Base-by-base conservation (phyloP, 148 eudicot genomes). In the Amaranthus cruentus region DNA sequence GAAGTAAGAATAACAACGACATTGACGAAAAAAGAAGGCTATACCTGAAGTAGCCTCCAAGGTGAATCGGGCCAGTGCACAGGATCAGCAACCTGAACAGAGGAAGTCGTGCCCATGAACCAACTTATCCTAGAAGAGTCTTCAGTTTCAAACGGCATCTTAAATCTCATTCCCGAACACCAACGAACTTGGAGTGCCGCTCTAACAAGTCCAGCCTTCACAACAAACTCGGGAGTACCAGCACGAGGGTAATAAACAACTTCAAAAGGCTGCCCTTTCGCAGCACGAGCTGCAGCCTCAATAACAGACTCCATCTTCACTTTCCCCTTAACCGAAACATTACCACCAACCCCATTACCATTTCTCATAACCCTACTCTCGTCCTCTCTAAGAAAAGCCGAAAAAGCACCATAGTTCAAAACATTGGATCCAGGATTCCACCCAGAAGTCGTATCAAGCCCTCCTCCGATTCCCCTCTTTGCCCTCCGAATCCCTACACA, bases 21-120 rank as follows among this genome's bases (percentile, higher is more conserved):
- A 73, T 12, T 53, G 7, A 52, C 15, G 48, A 8, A 21, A 14
- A 42, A 28, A 59, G 76, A 68, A 11, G 66, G 11, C 9, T 11
- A 65, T 82, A 93, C 98, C 96, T 89, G 92, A 60, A 93, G 93
- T 74, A 93, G 93, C 76, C 98, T 83, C 98, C 98, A 93, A 12
- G 93, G 94, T 6, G 98, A 93, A 73, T 89, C 90, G 28, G 96
- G 89, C 98, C 96, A 93, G 59, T 83, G 85, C 76, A 87, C 69
- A 9, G 88, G 89, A 69, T 88, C 98, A 9, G 91, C 84, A 47
- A 86, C 90, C 83, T 90, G 91, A 72, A 90, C 91, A 12, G 91
- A 78, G 11, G 94, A 87, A 28, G 89, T 81, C 14, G 90, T 88
- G 10, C 98, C 98, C 92, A 87, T 87, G 70, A 90, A 87, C 96